Conservation (phyloP, 2,329 filamentous ascomycete genomes). For the Metarhizium anisopliae region DNA sequence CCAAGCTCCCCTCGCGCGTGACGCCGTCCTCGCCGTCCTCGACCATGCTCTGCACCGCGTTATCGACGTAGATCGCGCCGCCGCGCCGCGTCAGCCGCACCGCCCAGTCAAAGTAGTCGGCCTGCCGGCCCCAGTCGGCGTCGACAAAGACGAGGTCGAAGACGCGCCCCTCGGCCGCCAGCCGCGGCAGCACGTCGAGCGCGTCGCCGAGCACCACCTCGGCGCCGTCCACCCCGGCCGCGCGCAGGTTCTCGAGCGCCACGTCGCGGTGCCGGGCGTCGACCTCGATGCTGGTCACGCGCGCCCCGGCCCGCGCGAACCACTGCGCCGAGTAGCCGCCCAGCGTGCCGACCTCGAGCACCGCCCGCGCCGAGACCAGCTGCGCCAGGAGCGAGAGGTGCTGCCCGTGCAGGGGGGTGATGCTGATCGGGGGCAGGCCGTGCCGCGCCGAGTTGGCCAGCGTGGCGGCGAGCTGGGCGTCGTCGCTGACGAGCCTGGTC, state of each 20-base stretch:
- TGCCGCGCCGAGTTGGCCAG: too few species aligned
- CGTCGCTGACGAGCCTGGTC: too few species aligned
- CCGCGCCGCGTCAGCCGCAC: too few species aligned
- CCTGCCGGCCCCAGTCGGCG: conserved; percentile 40
- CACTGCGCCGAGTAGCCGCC: conserved; percentile 46
- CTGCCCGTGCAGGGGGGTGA: conserved; percentile 26
- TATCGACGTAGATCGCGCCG: too few species aligned
- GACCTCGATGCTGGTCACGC: conserved; percentile 42
- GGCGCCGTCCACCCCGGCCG: conserved; percentile 18
- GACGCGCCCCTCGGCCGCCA: conserved; percentile 30
- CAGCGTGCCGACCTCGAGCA: conserved; percentile 47
- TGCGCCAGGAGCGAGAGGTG: conserved; percentile 29
- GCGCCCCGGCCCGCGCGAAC: conserved; percentile 30
- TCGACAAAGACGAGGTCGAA: conserved; percentile 46
- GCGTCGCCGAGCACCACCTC: conserved; percentile 13
- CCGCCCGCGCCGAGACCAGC: conserved; percentile 23
- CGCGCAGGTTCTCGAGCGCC: conserved; percentile 31
- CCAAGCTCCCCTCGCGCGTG: too few species aligned
- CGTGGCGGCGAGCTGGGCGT: too few species aligned
- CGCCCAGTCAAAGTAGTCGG: conserved; percentile 33
- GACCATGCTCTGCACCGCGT: too few species aligned
- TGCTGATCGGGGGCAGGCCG: background rate
- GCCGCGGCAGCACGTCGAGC: conserved; percentile 26
- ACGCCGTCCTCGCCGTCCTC: too few species aligned
- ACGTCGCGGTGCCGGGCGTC: conserved; percentile 34